Evolutionary conservation across 2,329 filamentous ascomycete species (phyloP), one percentile per base, ranked within the genome.

Genomic region (Venturia effusa): DNA sequence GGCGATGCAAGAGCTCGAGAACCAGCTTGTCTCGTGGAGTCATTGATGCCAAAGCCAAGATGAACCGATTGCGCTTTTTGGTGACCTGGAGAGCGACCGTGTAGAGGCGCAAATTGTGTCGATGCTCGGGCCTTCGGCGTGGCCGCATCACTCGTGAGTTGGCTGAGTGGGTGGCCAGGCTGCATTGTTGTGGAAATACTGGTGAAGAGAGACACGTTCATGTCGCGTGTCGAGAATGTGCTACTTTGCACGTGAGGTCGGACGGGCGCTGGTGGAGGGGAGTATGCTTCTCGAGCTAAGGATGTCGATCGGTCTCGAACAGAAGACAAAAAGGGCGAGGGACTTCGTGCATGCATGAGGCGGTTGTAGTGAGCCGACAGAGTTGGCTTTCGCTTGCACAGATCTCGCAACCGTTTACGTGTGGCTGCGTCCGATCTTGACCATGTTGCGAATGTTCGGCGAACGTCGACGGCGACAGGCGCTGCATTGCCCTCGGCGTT

Each of bases 281-380:
- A 63, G 32, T 43, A n/a, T 6, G 45, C 11, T n/a, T 64, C 62
- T 17, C 62, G 54, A 10, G 57, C 32, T 11, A 61, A 22, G 13
- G 62, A 64, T 43, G 62, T 43, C 48, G 62, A 60, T 40, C 62
- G 45, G 22, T 27, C 61, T 24, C 66, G 66, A n/a, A 73, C 72
- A 37, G 74, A 74, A 13, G 73, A 75, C 54, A 71, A 72, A 68
- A 83, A 79, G 2, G 84, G 84, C 30, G 84, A 86, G 13, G 85
- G 84, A 63, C 82, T 87, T 62, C 84, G 78, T 43, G 80, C 82
- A 66, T 81, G 79, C 66, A 87, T 76, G 68, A 87, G 77, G 66
- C 85, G 80, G 70, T 86, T 83, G 70, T 87, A 87, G 69, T 87
- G 84, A 24, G 84, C 83, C 41, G 84, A 81, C 61, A 87, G 81